A percentile compares a stretch with the other conserved stretches of the same genome.
phyloP scores from a whole-genome alignment of 192 early-diverging fungal genomes.

The Gaertneriomyces semiglobifer region DNA sequence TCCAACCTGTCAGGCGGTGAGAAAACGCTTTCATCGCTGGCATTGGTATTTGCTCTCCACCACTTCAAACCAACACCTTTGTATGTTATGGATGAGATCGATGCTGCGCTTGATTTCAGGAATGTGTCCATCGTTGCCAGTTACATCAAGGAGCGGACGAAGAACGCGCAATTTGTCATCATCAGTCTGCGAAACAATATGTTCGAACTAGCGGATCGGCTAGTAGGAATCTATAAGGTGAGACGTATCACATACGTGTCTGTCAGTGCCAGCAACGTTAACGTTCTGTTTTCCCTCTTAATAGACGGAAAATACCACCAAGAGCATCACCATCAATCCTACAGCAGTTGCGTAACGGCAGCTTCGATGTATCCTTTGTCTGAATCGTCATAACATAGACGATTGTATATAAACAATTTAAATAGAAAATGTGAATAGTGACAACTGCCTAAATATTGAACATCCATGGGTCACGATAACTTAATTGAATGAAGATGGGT shows the following conservation, averaged over 20 bases:
- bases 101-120: conserved; percentile 96
- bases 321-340: conserved; percentile 72
- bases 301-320: conserved; percentile 80
- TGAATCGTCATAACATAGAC: too few relatives aligned
- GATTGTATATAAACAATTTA: too few relatives aligned
- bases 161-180: conserved; percentile 97
- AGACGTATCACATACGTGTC: not conserved
- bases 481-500: too few relatives aligned
- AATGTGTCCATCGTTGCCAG: conserved; percentile 99
- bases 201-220: conserved; percentile 98
- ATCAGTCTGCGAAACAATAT: conserved; percentile 98
- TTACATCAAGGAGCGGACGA: conserved; percentile 96
- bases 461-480: too few relatives aligned
- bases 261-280: not conserved
- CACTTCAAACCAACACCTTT: conserved; percentile 99
- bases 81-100: conserved; percentile 99
- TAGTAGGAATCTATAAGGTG: conserved; percentile 97
- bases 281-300: not conserved
- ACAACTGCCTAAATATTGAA: too few relatives aligned
- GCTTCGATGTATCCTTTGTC: not conserved
- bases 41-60: conserved; percentile 97
- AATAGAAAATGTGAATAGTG: too few relatives aligned
- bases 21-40: conserved; percentile 98
- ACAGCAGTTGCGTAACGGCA: conserved; percentile 5
- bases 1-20: conserved; percentile 98